Evolutionary conservation across 441 rosid species (phyloP), one percentile per base, ranked within the genome.

Genomic region (Mallotus japonicus): DNA sequence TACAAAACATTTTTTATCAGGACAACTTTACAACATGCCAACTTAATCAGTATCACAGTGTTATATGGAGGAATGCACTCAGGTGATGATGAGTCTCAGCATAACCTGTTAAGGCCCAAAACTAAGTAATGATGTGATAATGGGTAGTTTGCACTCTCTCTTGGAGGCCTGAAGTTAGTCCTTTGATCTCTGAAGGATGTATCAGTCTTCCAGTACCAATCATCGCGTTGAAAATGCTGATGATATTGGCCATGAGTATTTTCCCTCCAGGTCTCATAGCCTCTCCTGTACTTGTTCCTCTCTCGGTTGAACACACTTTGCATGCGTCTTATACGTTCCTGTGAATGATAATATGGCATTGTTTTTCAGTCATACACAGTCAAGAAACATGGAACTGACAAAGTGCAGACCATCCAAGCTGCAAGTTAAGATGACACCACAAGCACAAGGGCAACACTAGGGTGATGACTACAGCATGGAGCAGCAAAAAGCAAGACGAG

Each of bases 241-340:
- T 88, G 87, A 85, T 89, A 84, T 19, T 88, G 85, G 79, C 84
- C 85, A 16, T 84, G 67, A 62, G 82, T 92, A 83, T 77, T 83
- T 78, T 90, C 92, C 82, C 71, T 88, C 99, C 98, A 95, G 79
- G 88, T 88, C 80, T 91, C 98, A 22, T 84, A 92, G 69, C 90
- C 83, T 59, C 88, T 87, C 73, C 78, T 86, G 71, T 85, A 79
- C 73, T 95, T 92, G 78, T 81, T 87, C 83, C 95, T 83, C 81
- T 89, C 98, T 73, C 96, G 85, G 78, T 95, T 92, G 78, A 95
- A 95, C 74, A 90, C 97, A 70, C 92, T 91, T 81, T 92, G 98
- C 99, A 92, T 95, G 13, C 93, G 98, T 79, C 91, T 90, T 75
- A 95, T 91, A 59, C 99, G 91, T 81, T 95, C 98, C 98, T 95